These are phyloP conservation scores for Gossypium longicalyx DNA, from an alignment of 345 rosid genomes.

Conservation along the genomic window DNA sequence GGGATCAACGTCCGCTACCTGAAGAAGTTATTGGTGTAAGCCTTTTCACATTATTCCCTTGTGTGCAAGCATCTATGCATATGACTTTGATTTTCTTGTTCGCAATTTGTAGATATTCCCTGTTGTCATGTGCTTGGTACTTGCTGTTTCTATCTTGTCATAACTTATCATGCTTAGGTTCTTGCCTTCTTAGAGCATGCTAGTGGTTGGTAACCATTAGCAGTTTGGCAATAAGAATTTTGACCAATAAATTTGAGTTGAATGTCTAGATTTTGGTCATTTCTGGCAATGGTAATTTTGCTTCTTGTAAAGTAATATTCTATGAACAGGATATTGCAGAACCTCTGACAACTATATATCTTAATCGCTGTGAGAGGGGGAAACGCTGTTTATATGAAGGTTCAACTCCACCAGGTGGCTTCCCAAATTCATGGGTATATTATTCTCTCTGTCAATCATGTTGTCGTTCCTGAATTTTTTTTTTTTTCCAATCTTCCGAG, in stretches of 20 bases:
- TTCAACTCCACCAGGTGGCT: slow-evolving; percentile 73
- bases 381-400: slow-evolving; percentile 83
- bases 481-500: neutral
- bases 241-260: neutral
- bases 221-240: neutral
- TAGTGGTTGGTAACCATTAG: neutral
- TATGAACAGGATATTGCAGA: slow-evolving; percentile 69
- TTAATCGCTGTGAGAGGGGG: slow-evolving; percentile 73
- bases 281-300: neutral
- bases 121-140: neutral
- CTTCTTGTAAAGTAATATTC: neutral
- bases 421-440: slow-evolving; percentile 82
- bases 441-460: slow-evolving; percentile 2
- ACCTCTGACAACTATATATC: slow-evolving; percentile 69
- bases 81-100: neutral
- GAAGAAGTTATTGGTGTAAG: slow-evolving; percentile 91
- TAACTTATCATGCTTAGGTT: neutral
- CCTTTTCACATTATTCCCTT: slow-evolving; percentile 5
- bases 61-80: neutral
- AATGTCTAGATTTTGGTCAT: neutral
- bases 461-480: neutral
- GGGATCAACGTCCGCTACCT: slow-evolving; percentile 78
- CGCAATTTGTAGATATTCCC: neutral
- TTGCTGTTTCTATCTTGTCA: neutral
- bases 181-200: neutral